These are phyloP conservation scores for Chlamydomonas sp. DNA, from an alignment of 139 green algal genomes.

Conservation along the genomic window DNA sequence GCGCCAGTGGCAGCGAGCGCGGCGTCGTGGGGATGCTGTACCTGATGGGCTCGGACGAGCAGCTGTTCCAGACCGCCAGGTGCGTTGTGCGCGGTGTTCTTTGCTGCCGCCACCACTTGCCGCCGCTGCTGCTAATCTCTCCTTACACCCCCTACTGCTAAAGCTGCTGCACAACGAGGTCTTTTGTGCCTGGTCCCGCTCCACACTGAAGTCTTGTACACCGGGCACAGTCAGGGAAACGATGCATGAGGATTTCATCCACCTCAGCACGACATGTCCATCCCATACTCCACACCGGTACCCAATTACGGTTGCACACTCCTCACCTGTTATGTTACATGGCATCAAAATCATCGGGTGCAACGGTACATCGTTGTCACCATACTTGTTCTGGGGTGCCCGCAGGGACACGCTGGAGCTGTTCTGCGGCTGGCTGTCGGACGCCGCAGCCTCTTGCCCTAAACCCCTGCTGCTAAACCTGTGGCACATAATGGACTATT, in stretches of 20 bases:
- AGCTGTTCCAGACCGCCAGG: not conserved
- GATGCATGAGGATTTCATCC: too few relatives aligned
- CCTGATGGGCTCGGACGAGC: not conserved
- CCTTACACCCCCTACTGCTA: not conserved
- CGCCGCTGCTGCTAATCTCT: not conserved
- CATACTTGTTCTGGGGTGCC: not conserved
- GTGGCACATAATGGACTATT: not conserved
- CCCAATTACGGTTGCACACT: too few relatives aligned
- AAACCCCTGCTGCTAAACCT: not conserved
- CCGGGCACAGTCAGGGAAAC: too few relatives aligned
- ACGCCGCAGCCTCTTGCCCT: not conserved
- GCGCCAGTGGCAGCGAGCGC: not conserved
- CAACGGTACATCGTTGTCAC: not conserved
- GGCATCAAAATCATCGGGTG: too few relatives aligned
- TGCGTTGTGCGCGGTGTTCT: not conserved
- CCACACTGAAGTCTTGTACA: too few relatives aligned
- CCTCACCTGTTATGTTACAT: too few relatives aligned
- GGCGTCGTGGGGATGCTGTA: not conserved
- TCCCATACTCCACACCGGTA: too few relatives aligned
- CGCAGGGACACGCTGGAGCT: slow-evolving; percentile 5
- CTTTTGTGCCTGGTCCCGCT: too few relatives aligned
- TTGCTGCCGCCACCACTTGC: not conserved
- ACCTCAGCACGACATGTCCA: too few relatives aligned
- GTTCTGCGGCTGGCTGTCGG: slow-evolving; percentile 16
- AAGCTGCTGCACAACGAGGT: too few relatives aligned